These are phyloP conservation scores for Aspergillus coremiiformis DNA, from an alignment of 495 filamentous ascomycete species.

Conservation along the genomic window DNA sequence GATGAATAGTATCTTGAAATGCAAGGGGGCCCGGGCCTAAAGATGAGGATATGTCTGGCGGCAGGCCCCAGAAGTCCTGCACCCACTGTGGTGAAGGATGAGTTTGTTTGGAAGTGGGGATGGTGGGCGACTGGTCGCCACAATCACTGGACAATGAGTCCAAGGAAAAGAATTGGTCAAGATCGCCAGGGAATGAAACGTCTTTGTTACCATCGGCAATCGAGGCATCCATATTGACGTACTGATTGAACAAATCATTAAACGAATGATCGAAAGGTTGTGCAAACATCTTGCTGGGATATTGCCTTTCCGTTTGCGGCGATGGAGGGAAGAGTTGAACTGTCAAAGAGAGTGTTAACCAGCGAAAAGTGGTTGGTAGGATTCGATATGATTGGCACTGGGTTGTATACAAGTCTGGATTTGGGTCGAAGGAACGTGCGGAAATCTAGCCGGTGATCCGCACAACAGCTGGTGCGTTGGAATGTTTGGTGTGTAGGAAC, in stretches of 20 bases:
- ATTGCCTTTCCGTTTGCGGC: slow-evolving; percentile 41
- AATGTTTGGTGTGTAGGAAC: slow-evolving; percentile 17
- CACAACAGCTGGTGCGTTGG: slow-evolving; percentile 6
- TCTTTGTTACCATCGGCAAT: slow-evolving; percentile 37
- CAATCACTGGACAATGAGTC: slow-evolving; percentile 39
- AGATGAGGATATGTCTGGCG: slow-evolving; percentile 25
- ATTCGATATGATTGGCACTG: slow-evolving; percentile 28
- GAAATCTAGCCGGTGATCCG: slow-evolving; percentile 16
- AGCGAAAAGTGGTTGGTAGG: neutral
- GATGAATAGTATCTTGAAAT: slow-evolving; percentile 36
- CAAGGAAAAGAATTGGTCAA: slow-evolving; percentile 39
- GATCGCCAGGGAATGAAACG: slow-evolving; percentile 35
- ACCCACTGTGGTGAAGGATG: slow-evolving; percentile 36
- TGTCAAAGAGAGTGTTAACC: slow-evolving; percentile 17
- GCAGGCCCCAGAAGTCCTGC: slow-evolving; percentile 34
- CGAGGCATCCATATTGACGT: slow-evolving; percentile 42
- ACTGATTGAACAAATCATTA: slow-evolving; percentile 48
- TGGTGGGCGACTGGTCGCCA: slow-evolving; percentile 38
- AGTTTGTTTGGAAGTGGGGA: slow-evolving; percentile 31
- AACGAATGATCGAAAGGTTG: slow-evolving; percentile 45
- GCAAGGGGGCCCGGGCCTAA: slow-evolving; percentile 23
- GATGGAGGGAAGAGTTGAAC: slow-evolving; percentile 12
- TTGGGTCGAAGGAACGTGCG: slow-evolving; percentile 13
- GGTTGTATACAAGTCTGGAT: slow-evolving; percentile 6
- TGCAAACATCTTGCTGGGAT: slow-evolving; percentile 37